Conservation (phyloP, 2,329 filamentous ascomycete species). For the Eutypa lata region DNA sequence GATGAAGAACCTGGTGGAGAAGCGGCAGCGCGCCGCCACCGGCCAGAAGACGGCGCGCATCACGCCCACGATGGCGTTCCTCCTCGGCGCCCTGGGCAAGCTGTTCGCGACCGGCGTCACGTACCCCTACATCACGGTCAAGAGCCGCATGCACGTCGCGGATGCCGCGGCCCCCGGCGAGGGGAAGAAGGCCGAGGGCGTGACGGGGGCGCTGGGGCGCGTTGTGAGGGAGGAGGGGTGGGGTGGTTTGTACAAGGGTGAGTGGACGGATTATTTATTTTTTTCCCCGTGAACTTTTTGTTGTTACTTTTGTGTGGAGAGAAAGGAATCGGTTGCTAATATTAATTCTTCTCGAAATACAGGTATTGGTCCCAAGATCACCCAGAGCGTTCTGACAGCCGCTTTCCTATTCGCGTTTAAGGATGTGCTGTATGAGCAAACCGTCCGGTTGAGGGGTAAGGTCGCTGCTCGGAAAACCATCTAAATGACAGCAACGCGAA, state of each 20-base stretch:
- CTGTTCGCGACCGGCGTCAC: constrained; percentile 90
- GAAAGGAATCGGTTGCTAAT: background rate
- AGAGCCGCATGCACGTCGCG: constrained; percentile 95
- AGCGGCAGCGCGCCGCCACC: constrained; percentile 25
- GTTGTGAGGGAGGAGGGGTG: constrained; percentile 92
- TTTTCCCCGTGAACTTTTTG: background rate
- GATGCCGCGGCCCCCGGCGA: constrained; percentile 46
- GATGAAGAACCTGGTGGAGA: constrained; percentile 88
- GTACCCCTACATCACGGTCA: constrained; percentile 98
- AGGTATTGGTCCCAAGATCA: constrained; percentile 96
- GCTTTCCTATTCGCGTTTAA: constrained; percentile 98
- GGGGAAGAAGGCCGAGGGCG: constrained; percentile 73
- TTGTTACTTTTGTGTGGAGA: background rate
- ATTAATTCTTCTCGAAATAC: constrained; percentile 5
- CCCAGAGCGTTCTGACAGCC: constrained; percentile 93
- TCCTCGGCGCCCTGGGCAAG: constrained; percentile 90
- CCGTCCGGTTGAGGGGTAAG: constrained; percentile 59
- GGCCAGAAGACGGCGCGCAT: constrained; percentile 49
- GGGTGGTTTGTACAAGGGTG: constrained; percentile 86
- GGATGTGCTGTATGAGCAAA: constrained; percentile 88
- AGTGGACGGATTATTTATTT: too few relatives aligned
- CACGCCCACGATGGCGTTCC: constrained; percentile 83
- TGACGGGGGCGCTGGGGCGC: constrained; percentile 71
- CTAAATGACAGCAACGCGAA: constrained; percentile 8
- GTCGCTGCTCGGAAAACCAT: constrained; percentile 36